Base-by-base conservation (phyloP, 1,284 basidiomycete genomes). In the Cutaneotrichosporon sp. region DNA sequence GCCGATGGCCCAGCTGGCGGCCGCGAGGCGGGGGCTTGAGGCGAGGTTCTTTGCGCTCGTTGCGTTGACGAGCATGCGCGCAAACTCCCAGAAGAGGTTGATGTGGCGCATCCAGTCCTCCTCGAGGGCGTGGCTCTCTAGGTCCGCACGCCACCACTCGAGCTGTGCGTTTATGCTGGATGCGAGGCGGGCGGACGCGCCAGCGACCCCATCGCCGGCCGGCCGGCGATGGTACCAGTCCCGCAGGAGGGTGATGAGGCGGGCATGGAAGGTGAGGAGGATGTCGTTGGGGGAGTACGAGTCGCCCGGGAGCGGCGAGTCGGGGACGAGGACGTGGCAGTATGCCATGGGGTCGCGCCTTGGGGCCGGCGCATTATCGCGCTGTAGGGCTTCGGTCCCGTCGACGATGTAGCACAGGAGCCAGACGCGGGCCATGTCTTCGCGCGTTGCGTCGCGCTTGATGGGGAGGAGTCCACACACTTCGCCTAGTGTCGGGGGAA, bases 381-480 rank as follows among this genome's bases (percentile, higher is more conserved):
- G 42, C 51, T 61, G 61, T 12, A 63, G 48, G 5, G 62, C 51
- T 43, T 69, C 66, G 4, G 63, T 65, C 5, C 64, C 63, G 47
- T 64, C 64, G 19, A 68, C 67, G 24, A 69, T 62, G 62, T 70
- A 72, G 51, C 68, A 68, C 3, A 72, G 52, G 11, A 72, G 62
- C 68, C 68, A 72, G 10, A 71, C 54, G 9, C 70, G 53, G 10
- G 70, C 65, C 63, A 67, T 67, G 39, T 72, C 62, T 31, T 60
- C 51, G 20, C 49, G 46, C 17, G 55, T 59, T 2, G 68, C 63
- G 16, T 60, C 56, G 37, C 70, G 60, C 46, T 69, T 65, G 24
- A 62, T 55, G 0, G 68, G 65, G 1, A 70, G 61, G n/a, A 67
- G 46, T 1, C 63, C 65, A 24, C 57, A 57, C 3, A 59, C 59